These are phyloP conservation scores for Dictyostelium purpureum DNA, from an alignment of 78 protist species.

Conservation along the genomic window DNA sequence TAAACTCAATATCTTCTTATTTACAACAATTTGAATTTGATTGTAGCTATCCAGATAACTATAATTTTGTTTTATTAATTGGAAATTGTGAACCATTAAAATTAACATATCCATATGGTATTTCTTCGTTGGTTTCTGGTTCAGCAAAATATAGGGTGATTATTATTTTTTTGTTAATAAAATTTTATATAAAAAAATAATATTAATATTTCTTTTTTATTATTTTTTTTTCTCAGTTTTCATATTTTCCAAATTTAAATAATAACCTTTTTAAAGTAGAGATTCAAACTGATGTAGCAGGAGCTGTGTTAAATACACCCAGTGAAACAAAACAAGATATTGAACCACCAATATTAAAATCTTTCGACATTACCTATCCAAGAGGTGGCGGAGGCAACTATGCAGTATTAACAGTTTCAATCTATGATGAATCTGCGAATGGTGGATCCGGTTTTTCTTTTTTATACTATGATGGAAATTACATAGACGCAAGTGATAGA, in stretches of 20 bases:
- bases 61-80: background rate
- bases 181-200: background rate
- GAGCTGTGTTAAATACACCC: no score
- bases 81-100: background rate
- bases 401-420: background rate
- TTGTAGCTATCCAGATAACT: background rate
- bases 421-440: background rate
- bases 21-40: background rate
- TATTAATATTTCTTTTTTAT: background rate
- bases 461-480: background rate
- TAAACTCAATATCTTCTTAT: background rate
- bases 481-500: background rate
- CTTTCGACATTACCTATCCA: background rate
- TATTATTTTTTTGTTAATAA: background rate
- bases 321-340: background rate
- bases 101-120: background rate
- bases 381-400: background rate
- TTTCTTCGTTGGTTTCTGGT: background rate
- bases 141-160: background rate
- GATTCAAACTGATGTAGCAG: no score
- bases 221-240: background rate
- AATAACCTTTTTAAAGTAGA: no score
- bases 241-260: background rate
- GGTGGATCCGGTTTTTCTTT: background rate
- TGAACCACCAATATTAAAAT: background rate